These are phyloP conservation scores for Skeletonema costatum DNA, from an alignment of 108 stramenopile species.

Conservation along the genomic window DNA sequence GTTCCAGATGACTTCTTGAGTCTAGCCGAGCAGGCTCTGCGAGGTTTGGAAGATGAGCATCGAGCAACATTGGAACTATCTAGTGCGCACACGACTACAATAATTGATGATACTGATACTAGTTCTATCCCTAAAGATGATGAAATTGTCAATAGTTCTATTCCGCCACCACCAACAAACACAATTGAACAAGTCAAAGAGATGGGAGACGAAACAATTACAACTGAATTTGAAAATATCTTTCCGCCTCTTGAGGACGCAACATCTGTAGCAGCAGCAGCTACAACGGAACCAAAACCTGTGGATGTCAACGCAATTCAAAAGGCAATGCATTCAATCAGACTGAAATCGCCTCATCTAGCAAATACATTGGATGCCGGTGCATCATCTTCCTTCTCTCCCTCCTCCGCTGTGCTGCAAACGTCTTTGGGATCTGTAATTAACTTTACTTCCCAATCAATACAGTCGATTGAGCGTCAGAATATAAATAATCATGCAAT, in stretches of 20 bases:
- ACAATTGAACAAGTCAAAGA: not conserved
- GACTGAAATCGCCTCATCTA: slow-evolving; percentile 39
- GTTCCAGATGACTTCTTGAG: slow-evolving; percentile 38
- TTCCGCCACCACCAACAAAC: not conserved
- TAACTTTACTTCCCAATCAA: slow-evolving; percentile 19
- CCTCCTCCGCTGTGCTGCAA: slow-evolving; percentile 12
- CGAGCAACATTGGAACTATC: slow-evolving; percentile 20
- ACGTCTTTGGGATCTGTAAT: slow-evolving; percentile 16
- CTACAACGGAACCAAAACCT: not conserved
- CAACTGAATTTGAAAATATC: not conserved
- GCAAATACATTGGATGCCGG: slow-evolving; percentile 43
- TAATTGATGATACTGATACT: not conserved
- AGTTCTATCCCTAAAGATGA: not conserved
- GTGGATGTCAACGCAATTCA: slow-evolving; percentile 33
- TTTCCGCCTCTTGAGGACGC: not conserved
- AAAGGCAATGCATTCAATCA: slow-evolving; percentile 44
- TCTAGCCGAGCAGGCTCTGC: slow-evolving; percentile 41
- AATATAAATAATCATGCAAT: slow-evolving; percentile 35
- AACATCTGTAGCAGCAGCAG: not conserved
- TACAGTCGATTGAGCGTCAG: slow-evolving; percentile 9
- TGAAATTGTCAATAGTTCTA: not conserved
- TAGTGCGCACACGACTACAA: not conserved
- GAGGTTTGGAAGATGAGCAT: slow-evolving; percentile 47
- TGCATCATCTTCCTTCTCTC: slow-evolving; percentile 30
- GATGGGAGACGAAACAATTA: not conserved